Evolutionary conservation across 2,329 filamentous ascomycete genomes (phyloP), one percentile per base, ranked within the genome.

Genomic region (Knoxdaviesia proteae): DNA sequence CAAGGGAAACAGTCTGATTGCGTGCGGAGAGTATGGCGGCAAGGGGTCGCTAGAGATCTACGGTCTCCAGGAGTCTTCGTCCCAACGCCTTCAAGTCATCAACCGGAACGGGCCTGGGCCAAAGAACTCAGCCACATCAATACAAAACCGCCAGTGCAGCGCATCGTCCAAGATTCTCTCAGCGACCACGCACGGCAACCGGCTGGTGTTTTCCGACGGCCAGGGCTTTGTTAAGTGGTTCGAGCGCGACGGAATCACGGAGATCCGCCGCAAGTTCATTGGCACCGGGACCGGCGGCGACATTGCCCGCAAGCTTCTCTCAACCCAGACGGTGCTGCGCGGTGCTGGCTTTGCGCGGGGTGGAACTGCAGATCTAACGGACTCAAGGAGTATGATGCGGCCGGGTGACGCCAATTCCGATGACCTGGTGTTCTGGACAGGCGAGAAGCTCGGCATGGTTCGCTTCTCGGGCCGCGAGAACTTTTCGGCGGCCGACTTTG

Each of bases 21-120:
- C 84, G 3, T 83, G 81, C 36, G 88, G 87, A 5, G 83, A 88
- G 54, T 94, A 94, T 61, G 92, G 90, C 51, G 84, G 80, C 33
- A 87, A 90, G 56, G 88, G 88, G 1, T 87, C 81, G 0, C 64
- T 96, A 2, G 88, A 96, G 54, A 62, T 94, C n/a, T 94, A 93
- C 56, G 75, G 76, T 9, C 60, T 84, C 30, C 59, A 20, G 20
- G 20, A 20, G 20, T 20, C 20, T 20, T 20, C 20, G 20, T 20
- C 20, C 20, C 20, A 20, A 20, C 20, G 20, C 20, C 20, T 3
- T 3, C 20, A 20, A 20, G 20, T 20, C 20, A 20, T 20, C 20
- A 20, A 20, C 20, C 49, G 49, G 48, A 57, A 60, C 39, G 20
- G 20, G 20, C 20, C 20, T 2, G 20, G 20, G 20, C 20, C 20